Percentiles rank a stretch among this genome's conserved stretches.
phyloP scores from a whole-genome alignment of 2,329 filamentous ascomycete species.

The Seiridium unicorne region DNA sequence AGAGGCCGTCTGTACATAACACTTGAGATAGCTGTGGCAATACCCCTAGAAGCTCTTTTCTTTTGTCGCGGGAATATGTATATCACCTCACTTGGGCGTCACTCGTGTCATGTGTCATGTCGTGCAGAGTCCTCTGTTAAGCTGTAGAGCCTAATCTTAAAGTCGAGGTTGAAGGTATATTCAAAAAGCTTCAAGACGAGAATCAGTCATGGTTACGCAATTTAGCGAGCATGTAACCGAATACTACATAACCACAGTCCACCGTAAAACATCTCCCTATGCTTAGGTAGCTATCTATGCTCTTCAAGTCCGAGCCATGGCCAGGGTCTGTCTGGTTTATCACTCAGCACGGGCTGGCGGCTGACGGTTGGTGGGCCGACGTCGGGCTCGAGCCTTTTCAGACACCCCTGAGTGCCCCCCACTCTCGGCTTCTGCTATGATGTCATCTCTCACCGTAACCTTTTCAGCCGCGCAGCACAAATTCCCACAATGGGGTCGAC shows the following conservation, averaged over 20 bases:
- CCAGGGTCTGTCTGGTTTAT: too few species aligned
- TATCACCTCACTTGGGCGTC: too few species aligned
- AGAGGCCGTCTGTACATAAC: neutral
- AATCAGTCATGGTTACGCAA: neutral
- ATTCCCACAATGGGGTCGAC: too few species aligned
- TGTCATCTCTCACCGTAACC: neutral
- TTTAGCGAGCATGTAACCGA: constrained; percentile 3
- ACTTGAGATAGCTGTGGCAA: neutral
- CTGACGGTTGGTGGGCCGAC: neutral
- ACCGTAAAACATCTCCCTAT: too few species aligned
- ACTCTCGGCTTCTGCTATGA: neutral
- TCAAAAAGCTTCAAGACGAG: neutral
- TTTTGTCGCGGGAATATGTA: neutral
- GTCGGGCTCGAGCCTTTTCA: neutral
- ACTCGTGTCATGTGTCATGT: too few species aligned
- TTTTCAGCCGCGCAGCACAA: too few species aligned
- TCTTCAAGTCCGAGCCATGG: too few species aligned
- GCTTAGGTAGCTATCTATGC: too few species aligned
- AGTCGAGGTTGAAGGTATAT: too few species aligned
- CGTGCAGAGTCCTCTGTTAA: too few species aligned
- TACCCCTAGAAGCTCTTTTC: neutral
- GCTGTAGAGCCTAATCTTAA: too few species aligned
- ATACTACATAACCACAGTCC: too few species aligned
- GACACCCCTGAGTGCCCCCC: neutral
- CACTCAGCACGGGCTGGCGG: neutral